phyloP scores from a whole-genome alignment of 192 early-diverging fungal species.

The Coemansia sp. region DNA sequence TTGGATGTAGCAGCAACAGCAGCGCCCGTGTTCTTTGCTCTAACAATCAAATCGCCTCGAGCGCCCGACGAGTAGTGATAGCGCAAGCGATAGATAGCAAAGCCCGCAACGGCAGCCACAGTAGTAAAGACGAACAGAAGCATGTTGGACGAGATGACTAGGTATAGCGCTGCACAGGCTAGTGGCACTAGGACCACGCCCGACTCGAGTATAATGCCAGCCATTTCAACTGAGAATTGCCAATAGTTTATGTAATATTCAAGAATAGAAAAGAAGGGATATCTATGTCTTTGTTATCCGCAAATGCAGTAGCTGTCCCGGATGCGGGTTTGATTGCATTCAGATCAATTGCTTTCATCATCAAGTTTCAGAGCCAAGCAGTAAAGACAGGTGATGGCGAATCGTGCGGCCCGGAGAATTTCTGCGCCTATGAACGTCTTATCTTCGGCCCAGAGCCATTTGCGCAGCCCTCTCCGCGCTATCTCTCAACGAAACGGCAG shows the following conservation, averaged over 20 bases:
- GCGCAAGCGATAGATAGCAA: slow-evolving; percentile 23
- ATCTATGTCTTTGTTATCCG: neutral
- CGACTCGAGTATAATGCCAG: slow-evolving; percentile 52
- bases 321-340: neutral
- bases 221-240: slow-evolving; percentile 18
- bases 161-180: slow-evolving; percentile 36
- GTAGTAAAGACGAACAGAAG: slow-evolving; percentile 24
- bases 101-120: neutral
- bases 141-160: slow-evolving; percentile 37
- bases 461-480: neutral
- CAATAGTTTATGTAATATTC: neutral
- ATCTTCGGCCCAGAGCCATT: neutral
- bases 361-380: neutral
- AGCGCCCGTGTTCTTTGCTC: neutral
- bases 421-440: neutral
- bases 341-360: neutral
- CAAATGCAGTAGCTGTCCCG: neutral
- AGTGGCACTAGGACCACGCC: slow-evolving; percentile 50
- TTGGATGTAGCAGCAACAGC: neutral
- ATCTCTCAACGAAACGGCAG: neutral
- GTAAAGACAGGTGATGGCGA: neutral
- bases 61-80: slow-evolving; percentile 52
- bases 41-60: slow-evolving; percentile 30
- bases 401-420: slow-evolving; percentile 1
- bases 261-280: neutral